Base-by-base conservation (phyloP, 2,329 filamentous ascomycete species). In the Phyllosticta ampelicida region DNA sequence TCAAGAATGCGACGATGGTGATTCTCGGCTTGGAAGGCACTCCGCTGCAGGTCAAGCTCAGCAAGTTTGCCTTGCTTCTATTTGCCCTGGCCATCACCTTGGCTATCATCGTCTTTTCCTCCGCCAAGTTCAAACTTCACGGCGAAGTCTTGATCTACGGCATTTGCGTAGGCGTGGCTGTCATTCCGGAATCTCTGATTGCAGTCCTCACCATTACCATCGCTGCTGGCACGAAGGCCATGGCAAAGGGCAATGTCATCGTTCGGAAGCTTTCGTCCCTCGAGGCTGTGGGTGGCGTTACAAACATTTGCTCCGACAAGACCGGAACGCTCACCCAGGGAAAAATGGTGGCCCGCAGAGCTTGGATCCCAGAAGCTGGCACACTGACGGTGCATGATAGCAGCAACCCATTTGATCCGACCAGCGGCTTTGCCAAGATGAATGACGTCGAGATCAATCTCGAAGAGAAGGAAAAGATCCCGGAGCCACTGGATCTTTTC, bases 41-140 rank as follows among this genome's bases (percentile, higher is more conserved):
- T 1, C 90, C 90, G 0, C 77, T 96, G 51, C 89, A 95, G 74
- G 85, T 86, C 63, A 92, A 89, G 67, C 79, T 96, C 55, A 89
- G 87, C 74, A 90, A 91, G 72, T 86, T 96, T 66, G 90, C 90
- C 26, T 84, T 94, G 50, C 69, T 89, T 3, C 81, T 95, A 1
- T 95, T 95, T 67, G 84, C 79, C 52, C 80, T 90, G 54, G 90
- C 86, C 2, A 80, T 89, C 11, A 65, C 88, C 23, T 86, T 85
- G 61, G 85, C 85, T 9, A 80, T 89, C 63, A 82, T 89, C 63
- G 85, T 87, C 48, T 78, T 87, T 51, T 85, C 76, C 6, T 81
- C 85, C 56, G 87, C 86, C 69, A 70, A 70, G 62, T 74, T 67
- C 65, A 61, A 72, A 20, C 62, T 73, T 26, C 66, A 66, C 28